A percentile compares a stretch with the other conserved stretches of the same genome.
Evolutionary conservation across 2,329 filamentous ascomycete genomes (phyloP).

Genomic region (Aspergillus sojae): DNA sequence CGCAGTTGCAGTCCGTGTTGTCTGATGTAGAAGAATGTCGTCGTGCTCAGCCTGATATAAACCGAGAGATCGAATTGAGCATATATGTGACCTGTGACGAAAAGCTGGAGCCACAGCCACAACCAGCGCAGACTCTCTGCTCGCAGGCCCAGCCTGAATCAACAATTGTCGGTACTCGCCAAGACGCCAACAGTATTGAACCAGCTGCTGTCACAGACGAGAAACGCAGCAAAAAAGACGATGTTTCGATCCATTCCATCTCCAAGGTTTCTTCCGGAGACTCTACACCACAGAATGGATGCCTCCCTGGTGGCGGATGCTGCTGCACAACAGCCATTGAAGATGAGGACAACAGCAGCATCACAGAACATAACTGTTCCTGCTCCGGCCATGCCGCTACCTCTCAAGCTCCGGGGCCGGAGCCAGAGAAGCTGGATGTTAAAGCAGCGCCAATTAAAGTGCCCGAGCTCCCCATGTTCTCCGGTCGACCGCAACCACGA

Average conservation of each 20-base stretch:
- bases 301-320: conserved; percentile 42
- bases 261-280: conserved; percentile 15
- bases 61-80: conserved; percentile 53
- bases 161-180: neutral
- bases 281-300: conserved; percentile 16
- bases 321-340: conserved; percentile 53
- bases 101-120: conserved; percentile 37
- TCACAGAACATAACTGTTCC: conserved; percentile 37
- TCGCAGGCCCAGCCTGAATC: conserved; percentile 27
- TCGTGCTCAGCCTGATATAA: conserved; percentile 30
- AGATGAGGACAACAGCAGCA: conserved; percentile 46
- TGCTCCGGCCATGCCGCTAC: conserved; percentile 35
- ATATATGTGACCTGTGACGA: conserved; percentile 60
- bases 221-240: conserved; percentile 23
- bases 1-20: conserved; percentile 51
- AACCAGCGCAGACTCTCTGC: conserved; percentile 6
- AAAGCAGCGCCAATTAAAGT: conserved; percentile 10
- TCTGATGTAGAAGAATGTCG: conserved; percentile 45
- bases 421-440: neutral
- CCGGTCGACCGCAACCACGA: conserved; percentile 56
- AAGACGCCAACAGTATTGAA: neutral
- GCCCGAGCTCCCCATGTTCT: conserved; percentile 34
- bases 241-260: conserved; percentile 25
- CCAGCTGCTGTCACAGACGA: conserved; percentile 10
- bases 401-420: conserved; percentile 8